Conservation (phyloP, 2,329 filamentous ascomycete genomes). For the Magnaporthiopsis poae region DNA sequence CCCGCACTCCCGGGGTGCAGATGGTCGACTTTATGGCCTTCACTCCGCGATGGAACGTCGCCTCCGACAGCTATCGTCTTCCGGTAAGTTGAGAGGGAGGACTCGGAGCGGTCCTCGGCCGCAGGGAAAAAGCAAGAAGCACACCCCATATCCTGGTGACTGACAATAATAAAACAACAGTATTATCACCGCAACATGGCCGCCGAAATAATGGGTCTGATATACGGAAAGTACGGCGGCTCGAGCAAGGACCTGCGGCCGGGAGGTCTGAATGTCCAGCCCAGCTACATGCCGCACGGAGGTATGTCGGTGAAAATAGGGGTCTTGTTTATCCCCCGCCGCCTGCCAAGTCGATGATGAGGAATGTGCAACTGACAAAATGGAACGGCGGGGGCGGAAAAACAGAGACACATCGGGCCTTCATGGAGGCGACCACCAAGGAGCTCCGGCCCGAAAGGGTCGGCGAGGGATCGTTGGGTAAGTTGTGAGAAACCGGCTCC, state of each 20-base stretch:
- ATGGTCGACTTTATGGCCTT: constrained; percentile 59
- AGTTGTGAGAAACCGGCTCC: constrained; percentile 1
- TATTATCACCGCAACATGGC: constrained; percentile 56
- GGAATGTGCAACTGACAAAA: neutral
- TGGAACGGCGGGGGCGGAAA: neutral
- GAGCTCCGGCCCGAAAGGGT: constrained; percentile 6
- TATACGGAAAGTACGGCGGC: constrained; percentile 27
- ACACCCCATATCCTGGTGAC: neutral
- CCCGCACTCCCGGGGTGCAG: constrained; percentile 41
- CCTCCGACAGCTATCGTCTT: constrained; percentile 51
- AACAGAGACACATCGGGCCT: constrained; percentile 22
- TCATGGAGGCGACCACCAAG: constrained; percentile 18
- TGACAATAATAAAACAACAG: neutral
- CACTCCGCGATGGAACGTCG: constrained; percentile 55
- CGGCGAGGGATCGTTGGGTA: constrained; percentile 9
- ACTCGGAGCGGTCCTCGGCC: neutral
- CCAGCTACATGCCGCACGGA: constrained; percentile 27
- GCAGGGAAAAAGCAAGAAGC: too few species aligned
- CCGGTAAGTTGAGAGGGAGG: constrained; percentile 23
- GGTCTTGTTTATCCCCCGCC: neutral
- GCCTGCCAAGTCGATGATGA: neutral
- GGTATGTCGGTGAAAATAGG: neutral
- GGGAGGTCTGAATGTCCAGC: constrained; percentile 24
- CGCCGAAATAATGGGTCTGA: constrained; percentile 46
- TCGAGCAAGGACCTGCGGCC: constrained; percentile 18